Evolutionary conservation across 139 green algal species (phyloP), one percentile per base, ranked within the genome.

Genomic region (Axilococcus clingmanii): DNA sequence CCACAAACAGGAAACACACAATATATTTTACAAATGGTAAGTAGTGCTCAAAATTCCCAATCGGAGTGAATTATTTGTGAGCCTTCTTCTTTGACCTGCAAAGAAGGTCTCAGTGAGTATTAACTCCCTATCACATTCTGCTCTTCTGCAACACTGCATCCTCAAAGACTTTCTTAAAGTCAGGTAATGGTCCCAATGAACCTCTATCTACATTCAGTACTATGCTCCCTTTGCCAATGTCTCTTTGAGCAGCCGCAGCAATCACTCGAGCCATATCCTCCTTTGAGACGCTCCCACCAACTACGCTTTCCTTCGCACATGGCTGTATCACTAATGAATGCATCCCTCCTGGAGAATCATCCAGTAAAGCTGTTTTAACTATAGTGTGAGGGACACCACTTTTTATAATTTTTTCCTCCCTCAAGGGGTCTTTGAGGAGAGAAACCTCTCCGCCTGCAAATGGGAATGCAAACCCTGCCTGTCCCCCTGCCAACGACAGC

Each of bases 201-300:
- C 48, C 59, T 17, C 24, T 22, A 6, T 16, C 27, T 16, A 20
- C 30, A 7, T 44, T 38, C 46, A 65, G 24, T 32, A 49, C 23
- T 42, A 65, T 40, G 1, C 45, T 57, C 23, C 44, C 43, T 12
- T 17, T 17, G 1, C 30, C 25, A 3, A 33, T 33, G 19, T 59
- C 46, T 2, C 57, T 40, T 35, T 55, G 40, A 0, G 59, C 59
- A 5, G 51, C 59, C 34, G 44, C 37, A 17, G 61, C 61, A 28
- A 64, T 43, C n/a, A 42, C 43, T 37, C 36, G 32, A 14, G 61
- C 61, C 1, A 29, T 38, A 36, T 70, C 62, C 47, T 70, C 62
- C 47, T 46, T 45, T 29, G 35, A 25, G 17, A 70, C 43, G 27
- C 30, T 17, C n/a, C 60, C 57, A 17, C 19, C 33, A 41, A 35